Evolutionary conservation across 2,329 filamentous ascomycete species (phyloP), one percentile per base, ranked within the genome.

Genomic region (Fusarium torulosum): DNA sequence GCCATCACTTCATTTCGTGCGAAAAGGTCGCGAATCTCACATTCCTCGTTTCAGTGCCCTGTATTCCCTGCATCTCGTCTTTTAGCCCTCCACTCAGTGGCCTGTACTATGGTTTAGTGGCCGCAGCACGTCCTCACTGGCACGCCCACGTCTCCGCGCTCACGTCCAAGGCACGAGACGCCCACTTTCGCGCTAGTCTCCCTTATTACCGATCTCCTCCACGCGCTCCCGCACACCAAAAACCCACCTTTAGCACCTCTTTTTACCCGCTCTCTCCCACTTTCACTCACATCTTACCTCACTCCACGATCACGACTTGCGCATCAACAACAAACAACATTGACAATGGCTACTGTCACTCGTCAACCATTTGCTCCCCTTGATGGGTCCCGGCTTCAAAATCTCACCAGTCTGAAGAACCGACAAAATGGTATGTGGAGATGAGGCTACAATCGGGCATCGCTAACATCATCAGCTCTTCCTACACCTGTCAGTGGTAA

Each of bases 301-400:
- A 45, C 54, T 62, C 25, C 33, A 35, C 33, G 33, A 35, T 35
- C 33, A 35, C 33, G 33, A 35, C 33, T 35, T 35, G 33, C 33
- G 15, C 27, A 29, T 29, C 29, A 33, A 65, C 40, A 68, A 65
- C 47, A 67, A 68, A 59, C 59, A 67, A 65, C 13, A 40, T 46
- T 33, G 44, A 75, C 74, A 73, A 88, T 89, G 86, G 84, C 86
- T 76, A 78, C 85, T 70, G 72, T 85, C 64, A 80, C 83, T 65
- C 88, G 91, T 74, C 90, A 93, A 79, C 91, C 91, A 7, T 94
- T 94, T 78, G 91, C 89, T 75, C 90, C 90, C 47, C 83, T 94
- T 54, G 88, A 92, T 75, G 85, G 84, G 71, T 82, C 88, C 57
- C 88, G 92, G 70, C 83, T 94, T 25, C 90, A 93, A 78, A 88